Percentiles rank a stretch among this genome's conserved stretches.
These are phyloP conservation scores for Psidium guajava DNA, from an alignment of 345 rosid species.

Conservation along the genomic window DNA sequence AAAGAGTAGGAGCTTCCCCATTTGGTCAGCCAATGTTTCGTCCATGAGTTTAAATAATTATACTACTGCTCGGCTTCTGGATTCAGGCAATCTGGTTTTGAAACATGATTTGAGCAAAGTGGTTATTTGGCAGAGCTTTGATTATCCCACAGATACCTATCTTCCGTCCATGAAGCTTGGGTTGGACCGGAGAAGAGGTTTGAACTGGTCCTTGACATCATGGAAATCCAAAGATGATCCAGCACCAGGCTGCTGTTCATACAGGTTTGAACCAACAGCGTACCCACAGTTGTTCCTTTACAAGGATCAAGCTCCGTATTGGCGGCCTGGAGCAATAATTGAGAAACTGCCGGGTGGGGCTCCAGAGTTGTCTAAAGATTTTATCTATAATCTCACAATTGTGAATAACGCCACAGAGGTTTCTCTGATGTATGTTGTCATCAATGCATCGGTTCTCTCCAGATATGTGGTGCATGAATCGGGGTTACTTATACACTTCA, in stretches of 20 bases:
- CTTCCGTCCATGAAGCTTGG: slow-evolving; percentile 65
- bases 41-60: neutral
- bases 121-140: slow-evolving; percentile 59
- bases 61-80: slow-evolving; percentile 31
- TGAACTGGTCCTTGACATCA: slow-evolving; percentile 25
- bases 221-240: slow-evolving; percentile 52
- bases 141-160: slow-evolving; percentile 49
- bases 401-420: slow-evolving; percentile 20
- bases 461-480: slow-evolving; percentile 35
- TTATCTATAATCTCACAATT: slow-evolving; percentile 20
- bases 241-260: slow-evolving; percentile 26
- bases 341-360: slow-evolving; percentile 43
- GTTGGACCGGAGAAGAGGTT: slow-evolving; percentile 14
- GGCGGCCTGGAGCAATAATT: slow-evolving; percentile 61
- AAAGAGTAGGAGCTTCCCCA: neutral
- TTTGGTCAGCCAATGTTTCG: slow-evolving; percentile 44
- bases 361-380: neutral
- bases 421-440: neutral
- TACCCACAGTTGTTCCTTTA: slow-evolving; percentile 41
- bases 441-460: slow-evolving; percentile 17
- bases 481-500: slow-evolving; percentile 21
- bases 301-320: slow-evolving; percentile 11
- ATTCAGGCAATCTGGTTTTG: slow-evolving; percentile 52
- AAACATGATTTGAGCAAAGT: slow-evolving; percentile 8
- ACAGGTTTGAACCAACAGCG: slow-evolving; percentile 23